phyloP scores from a whole-genome alignment of 2,329 filamentous ascomycete species.

The Parastagonospora avenae region DNA sequence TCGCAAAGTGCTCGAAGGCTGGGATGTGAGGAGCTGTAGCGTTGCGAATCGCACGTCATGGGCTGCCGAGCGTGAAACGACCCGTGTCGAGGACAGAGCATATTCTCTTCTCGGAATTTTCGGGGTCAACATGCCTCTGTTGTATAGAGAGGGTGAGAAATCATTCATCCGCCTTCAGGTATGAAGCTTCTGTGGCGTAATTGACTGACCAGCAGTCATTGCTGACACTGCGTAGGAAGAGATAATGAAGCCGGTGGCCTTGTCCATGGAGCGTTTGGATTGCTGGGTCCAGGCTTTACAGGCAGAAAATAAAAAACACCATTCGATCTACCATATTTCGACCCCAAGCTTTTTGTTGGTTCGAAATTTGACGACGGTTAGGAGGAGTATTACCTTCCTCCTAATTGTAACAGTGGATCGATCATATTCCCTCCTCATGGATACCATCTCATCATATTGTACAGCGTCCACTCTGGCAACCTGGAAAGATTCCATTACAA shows the following conservation, averaged over 20 bases:
- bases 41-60: slow-evolving; percentile 17
- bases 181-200: neutral
- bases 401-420: too few relatives aligned
- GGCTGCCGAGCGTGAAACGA: slow-evolving; percentile 19
- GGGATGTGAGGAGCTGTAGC: neutral
- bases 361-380: too few relatives aligned
- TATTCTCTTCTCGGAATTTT: slow-evolving; percentile 26
- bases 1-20: neutral
- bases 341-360: too few relatives aligned
- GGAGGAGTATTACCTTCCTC: too few relatives aligned
- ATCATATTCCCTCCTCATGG: too few relatives aligned
- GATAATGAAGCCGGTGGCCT: slow-evolving; percentile 71
- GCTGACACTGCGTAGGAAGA: neutral
- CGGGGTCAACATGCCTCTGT: slow-evolving; percentile 12
- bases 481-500: too few relatives aligned
- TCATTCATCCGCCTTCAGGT: slow-evolving; percentile 13
- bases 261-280: slow-evolving; percentile 73
- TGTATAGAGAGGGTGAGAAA: slow-evolving; percentile 14
- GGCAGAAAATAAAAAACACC: slow-evolving; percentile 58
- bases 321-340: too few relatives aligned
- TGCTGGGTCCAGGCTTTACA: slow-evolving; percentile 87
- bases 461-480: too few relatives aligned
- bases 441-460: too few relatives aligned
- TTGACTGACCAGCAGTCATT: neutral
- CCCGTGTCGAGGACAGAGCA: slow-evolving; percentile 16